A percentile compares a stretch with the other conserved stretches of the same genome.
Conservation (phyloP, 768 basidiomycete genomes). For the Mycena galericulata region DNA sequence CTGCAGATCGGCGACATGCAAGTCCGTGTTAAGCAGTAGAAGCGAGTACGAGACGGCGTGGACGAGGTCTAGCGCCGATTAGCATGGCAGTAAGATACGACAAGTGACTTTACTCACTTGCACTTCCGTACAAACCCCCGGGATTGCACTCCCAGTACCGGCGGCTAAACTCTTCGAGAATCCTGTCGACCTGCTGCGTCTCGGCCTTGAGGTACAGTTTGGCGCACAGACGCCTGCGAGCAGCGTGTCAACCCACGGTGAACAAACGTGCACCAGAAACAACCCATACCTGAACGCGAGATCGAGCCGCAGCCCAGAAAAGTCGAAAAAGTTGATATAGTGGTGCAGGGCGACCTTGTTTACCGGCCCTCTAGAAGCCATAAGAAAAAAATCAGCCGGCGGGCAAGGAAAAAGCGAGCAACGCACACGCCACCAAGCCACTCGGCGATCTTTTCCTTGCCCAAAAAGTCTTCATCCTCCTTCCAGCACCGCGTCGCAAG, state of each 20-base stretch:
- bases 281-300: conserved; percentile 90
- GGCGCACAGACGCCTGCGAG: conserved; percentile 81
- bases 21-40: conserved; percentile 94
- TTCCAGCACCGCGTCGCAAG: conserved; percentile 85
- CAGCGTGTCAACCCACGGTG: conserved; percentile 6
- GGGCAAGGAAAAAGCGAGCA: conserved; percentile 7
- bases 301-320: conserved; percentile 83
- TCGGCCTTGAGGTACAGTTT: conserved; percentile 96
- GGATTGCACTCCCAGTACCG: conserved; percentile 96
- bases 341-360: conserved; percentile 81
- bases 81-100: not conserved
- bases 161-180: conserved; percentile 90
- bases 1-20: conserved; percentile 92
- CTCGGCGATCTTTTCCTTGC: conserved; percentile 94
- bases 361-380: conserved; percentile 68
- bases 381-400: not conserved
- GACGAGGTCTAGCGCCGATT: conserved; percentile 75
- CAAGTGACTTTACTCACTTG: conserved; percentile 66
- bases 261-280: conserved; percentile 1
- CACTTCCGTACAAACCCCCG: conserved; percentile 79
- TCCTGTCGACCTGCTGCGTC: conserved; percentile 97
- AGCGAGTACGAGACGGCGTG: conserved; percentile 95
- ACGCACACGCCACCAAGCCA: conserved; percentile 95
- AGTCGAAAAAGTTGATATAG: conserved; percentile 94
- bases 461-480: conserved; percentile 87